These are phyloP conservation scores for Apiospora sp. DNA, from an alignment of 2,329 filamentous ascomycete species.

Conservation along the genomic window DNA sequence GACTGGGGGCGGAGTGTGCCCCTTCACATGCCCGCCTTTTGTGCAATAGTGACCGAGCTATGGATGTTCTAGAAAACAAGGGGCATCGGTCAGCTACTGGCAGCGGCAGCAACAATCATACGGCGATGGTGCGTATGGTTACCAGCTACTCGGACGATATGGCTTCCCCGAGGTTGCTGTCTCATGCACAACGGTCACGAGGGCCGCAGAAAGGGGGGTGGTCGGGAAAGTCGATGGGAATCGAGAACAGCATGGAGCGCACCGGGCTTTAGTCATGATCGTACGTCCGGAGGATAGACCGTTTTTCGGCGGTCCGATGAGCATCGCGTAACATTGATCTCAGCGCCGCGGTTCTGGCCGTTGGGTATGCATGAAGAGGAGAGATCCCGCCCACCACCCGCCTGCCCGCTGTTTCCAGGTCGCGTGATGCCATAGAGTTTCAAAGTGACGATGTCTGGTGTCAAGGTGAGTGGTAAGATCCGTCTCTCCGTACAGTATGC, in stretches of 20 bases:
- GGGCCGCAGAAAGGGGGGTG: not conserved
- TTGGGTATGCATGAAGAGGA: not conserved
- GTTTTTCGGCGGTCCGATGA: conserved; percentile 5
- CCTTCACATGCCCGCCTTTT: conserved; percentile 14
- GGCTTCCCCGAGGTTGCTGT: conserved; percentile 2
- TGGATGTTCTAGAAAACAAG: conserved; percentile 19
- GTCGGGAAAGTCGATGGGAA: not conserved
- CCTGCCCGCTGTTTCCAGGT: conserved; percentile 6
- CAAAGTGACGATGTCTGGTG: not conserved
- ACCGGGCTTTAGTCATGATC: conserved; percentile 12
- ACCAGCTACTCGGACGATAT: not conserved
- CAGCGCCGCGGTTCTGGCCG: conserved; percentile 1
- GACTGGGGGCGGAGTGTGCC: conserved; percentile 16
- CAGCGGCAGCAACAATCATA: not conserved
- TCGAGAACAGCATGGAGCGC: not conserved
- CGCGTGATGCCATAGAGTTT: conserved; percentile 2
- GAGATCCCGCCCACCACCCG: not conserved
- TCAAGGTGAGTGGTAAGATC: not conserved
- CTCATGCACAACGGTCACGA: conserved; percentile 13
- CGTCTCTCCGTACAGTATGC: not conserved
- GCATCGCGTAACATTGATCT: conserved; percentile 10
- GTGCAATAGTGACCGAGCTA: conserved; percentile 7
- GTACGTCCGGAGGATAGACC: conserved; percentile 18
- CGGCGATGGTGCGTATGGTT: not conserved
- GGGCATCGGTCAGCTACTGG: not conserved